These are phyloP conservation scores for Trichoderma cornu-damae DNA, from an alignment of 2,329 filamentous ascomycete species.

Conservation along the genomic window DNA sequence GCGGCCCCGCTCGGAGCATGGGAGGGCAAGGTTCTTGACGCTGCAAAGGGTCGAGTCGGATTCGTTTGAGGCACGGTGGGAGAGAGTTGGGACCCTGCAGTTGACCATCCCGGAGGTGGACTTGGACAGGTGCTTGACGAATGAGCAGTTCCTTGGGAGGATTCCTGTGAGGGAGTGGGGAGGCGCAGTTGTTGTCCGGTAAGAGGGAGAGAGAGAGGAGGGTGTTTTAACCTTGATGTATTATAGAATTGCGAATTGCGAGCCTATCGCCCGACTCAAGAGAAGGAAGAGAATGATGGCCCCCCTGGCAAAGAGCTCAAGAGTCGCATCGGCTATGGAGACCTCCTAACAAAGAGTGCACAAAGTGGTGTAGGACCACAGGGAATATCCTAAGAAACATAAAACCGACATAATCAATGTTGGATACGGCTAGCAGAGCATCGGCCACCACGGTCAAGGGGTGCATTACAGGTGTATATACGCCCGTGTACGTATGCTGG, in stretches of 20 bases:
- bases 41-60: constrained; percentile 9
- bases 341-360: not conserved
- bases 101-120: not conserved
- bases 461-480: not conserved
- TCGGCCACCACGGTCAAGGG: not conserved
- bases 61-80: constrained; percentile 13
- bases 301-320: not conserved
- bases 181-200: constrained; percentile 4
- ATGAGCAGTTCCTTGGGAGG: constrained; percentile 4
- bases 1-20: constrained; percentile 3
- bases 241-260: not conserved
- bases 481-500: too few species aligned
- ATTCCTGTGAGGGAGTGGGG: constrained; percentile 1
- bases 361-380: not conserved
- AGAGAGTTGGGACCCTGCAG: constrained; percentile 12
- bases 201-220: not conserved
- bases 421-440: not conserved
- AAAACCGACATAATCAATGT: not conserved
- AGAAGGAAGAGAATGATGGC: not conserved
- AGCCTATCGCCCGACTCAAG: not conserved
- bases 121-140: constrained; percentile 11
- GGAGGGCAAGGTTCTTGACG: constrained; percentile 12
- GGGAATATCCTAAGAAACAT: not conserved
- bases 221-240: not conserved
- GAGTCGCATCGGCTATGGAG: not conserved